Conservation (phyloP, 2,329 filamentous ascomycete genomes). For the Aquanectria penicillioides region DNA sequence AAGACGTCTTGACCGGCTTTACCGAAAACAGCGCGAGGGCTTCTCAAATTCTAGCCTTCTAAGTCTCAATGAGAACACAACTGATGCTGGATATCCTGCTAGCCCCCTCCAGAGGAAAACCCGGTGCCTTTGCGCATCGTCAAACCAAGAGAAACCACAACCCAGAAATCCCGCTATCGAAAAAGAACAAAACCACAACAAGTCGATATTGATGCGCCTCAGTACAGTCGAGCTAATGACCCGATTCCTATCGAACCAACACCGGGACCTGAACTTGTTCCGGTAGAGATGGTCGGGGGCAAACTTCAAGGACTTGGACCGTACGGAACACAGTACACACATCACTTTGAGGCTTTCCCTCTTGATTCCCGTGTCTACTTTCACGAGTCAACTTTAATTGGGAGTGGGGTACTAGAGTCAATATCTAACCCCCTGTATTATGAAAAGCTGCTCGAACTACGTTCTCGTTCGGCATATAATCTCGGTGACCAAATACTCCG, state of each 20-base stretch:
- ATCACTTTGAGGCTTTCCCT: conserved; percentile 71
- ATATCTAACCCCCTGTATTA: conserved; percentile 46
- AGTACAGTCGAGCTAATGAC: conserved; percentile 64
- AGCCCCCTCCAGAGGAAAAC: conserved; percentile 39
- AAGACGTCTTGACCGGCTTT: conserved; percentile 64
- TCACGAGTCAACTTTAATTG: conserved; percentile 67
- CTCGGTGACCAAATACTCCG: conserved; percentile 60
- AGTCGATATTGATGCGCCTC: conserved; percentile 61
- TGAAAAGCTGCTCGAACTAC: conserved; percentile 42
- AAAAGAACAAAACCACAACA: conserved; percentile 56
- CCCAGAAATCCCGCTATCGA: conserved; percentile 47
- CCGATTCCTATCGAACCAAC: conserved; percentile 49
- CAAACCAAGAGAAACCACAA: conserved; percentile 7
- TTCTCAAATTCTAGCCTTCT: conserved; percentile 29
- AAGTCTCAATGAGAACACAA: conserved; percentile 22
- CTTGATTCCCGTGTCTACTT: conserved; percentile 66
- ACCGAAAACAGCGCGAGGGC: conserved; percentile 52
- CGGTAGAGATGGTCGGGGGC: conserved; percentile 29
- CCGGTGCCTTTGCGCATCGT: conserved; percentile 34
- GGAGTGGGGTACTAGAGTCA: conserved; percentile 59
- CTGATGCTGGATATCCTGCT: conserved; percentile 27
- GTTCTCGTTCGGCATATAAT: conserved; percentile 52
- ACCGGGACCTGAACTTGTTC: conserved; percentile 17
- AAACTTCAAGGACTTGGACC: conserved; percentile 65
- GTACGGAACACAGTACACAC: conserved; percentile 69